These are phyloP conservation scores for Hortaea sp. DNA, from an alignment of 2,329 filamentous ascomycete genomes.

Conservation along the genomic window DNA sequence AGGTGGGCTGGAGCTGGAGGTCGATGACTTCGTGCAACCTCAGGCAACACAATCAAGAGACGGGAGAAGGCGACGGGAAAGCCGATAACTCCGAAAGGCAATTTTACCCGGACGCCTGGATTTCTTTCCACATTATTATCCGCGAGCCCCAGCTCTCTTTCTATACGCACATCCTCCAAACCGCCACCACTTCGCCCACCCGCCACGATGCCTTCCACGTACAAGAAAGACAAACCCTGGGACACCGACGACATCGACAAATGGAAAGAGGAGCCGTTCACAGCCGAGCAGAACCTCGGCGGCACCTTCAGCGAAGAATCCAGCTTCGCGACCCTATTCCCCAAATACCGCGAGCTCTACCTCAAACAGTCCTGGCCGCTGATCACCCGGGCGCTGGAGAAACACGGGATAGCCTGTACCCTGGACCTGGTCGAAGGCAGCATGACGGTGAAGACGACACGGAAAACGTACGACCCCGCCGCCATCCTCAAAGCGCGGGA, in stretches of 20 bases:
- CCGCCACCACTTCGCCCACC: background rate
- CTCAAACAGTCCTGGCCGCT: conserved; percentile 88
- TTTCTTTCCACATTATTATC: too few species aligned
- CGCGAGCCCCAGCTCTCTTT: too few species aligned
- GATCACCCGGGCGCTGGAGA: conserved; percentile 77
- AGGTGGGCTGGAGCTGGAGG: too few species aligned
- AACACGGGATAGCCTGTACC: conserved; percentile 78
- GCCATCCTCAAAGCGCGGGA: conserved; percentile 90
- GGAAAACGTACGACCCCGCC: conserved; percentile 84
- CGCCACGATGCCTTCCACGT: conserved; percentile 67
- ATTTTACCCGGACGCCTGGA: too few species aligned
- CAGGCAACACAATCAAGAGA: too few species aligned
- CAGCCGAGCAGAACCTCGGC: conserved; percentile 69
- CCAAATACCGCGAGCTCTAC: conserved; percentile 93
- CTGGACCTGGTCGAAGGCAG: conserved; percentile 90
- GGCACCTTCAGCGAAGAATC: conserved; percentile 90
- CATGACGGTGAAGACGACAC: conserved; percentile 93
- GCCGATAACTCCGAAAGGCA: too few species aligned
- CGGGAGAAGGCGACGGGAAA: too few species aligned
- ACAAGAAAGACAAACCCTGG: conserved; percentile 87
- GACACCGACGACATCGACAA: conserved; percentile 96
- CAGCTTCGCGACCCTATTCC: conserved; percentile 74
- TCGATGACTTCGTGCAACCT: too few species aligned
- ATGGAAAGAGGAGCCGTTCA: conserved; percentile 86
- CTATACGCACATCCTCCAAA: too few species aligned